Base-by-base conservation (phyloP, 2,329 filamentous ascomycete species). In the Dactylellina parvicollis region DNA sequence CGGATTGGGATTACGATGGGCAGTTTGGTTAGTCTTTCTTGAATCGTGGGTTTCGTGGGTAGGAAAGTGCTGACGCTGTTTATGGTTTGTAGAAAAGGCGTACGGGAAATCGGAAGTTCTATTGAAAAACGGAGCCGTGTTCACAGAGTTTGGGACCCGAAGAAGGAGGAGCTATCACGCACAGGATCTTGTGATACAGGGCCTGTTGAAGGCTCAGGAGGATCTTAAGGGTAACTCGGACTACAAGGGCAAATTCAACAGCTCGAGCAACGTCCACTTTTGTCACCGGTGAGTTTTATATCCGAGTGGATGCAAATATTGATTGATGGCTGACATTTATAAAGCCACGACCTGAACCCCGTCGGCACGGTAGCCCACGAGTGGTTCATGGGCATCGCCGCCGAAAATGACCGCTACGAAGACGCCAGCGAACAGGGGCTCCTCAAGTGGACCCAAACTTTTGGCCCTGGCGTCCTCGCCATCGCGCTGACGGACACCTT, bases 371-470 rank as follows among this genome's bases (percentile, higher is more conserved):
- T 92, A 1, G 95, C 95, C 0, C 95, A 99, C 79, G 95, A 99
- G 82, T 99, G 95, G 95, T 98, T 97, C 83, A 99, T 99, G 95
- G 93, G 92, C 42, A 94, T 96, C 75, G 95, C 95, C 0, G 93
- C 95, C 38, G 92, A 97, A 77, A 91, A 90, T 3, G 86, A 92
- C 75, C 87, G 97, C 81, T 99, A 99, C 79, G 86, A 88, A 77
- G 85, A 86, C 74, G 93, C 95, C 2, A 96, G 93, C 36, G 92
- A 96, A 80, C 86, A 89, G 75, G 93, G 92, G 0, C 83, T 99
- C 76, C 85, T 88, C 67, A 92, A 96, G 80, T 99, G 95, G 95
- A 87, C 96, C 32, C 88, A 89, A 57, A 96, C 91, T 74, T 99
- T 97, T 79, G 95, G 95, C 2, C 88, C 90, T 79, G 91, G 85